phyloP scores from a whole-genome alignment of 495 filamentous ascomycete genomes.

The Penicillium canescens region DNA sequence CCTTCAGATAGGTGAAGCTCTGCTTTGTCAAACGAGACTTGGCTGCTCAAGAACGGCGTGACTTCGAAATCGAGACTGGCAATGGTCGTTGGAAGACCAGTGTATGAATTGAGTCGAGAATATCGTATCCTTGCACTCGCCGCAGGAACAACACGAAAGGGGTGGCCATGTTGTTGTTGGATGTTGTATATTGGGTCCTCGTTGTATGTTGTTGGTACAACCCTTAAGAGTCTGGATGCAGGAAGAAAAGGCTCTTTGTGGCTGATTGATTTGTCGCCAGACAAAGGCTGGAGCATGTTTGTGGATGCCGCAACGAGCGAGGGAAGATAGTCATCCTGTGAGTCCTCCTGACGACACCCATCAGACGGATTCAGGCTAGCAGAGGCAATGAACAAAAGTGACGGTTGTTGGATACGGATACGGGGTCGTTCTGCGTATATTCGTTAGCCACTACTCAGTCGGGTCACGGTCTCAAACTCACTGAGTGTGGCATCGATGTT shows the following conservation, averaged over 20 bases:
- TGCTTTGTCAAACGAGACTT: conserved; percentile 67
- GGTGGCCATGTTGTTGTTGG: conserved; percentile 59
- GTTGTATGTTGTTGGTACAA: conserved; percentile 63
- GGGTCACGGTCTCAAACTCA: conserved; percentile 25
- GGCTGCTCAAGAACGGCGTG: conserved; percentile 75
- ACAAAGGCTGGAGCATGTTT: conserved; percentile 80
- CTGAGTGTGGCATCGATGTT: conserved; percentile 73
- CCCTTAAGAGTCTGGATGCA: conserved; percentile 73
- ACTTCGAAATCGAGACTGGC: conserved; percentile 88
- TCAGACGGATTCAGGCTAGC: conserved; percentile 65
- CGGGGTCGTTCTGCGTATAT: conserved; percentile 59
- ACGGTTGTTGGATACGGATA: conserved; percentile 75
- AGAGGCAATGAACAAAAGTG: conserved; percentile 72
- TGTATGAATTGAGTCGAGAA: conserved; percentile 65
- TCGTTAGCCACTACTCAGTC: conserved; percentile 16
- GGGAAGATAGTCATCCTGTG: conserved; percentile 73
- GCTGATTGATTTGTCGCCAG: conserved; percentile 63
- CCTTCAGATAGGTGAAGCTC: conserved; percentile 66
- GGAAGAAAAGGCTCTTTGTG: conserved; percentile 75
- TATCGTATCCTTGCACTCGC: conserved; percentile 85
- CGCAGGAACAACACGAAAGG: conserved; percentile 73
- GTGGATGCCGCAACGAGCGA: conserved; percentile 72
- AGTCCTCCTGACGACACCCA: conserved; percentile 42
- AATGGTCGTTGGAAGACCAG: conserved; percentile 65
- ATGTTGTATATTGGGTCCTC: conserved; percentile 64